Percentiles rank a stretch among this genome's conserved stretches.
phyloP scores from a whole-genome alignment of 2,329 filamentous ascomycete genomes.

The Fusarium sp. region DNA sequence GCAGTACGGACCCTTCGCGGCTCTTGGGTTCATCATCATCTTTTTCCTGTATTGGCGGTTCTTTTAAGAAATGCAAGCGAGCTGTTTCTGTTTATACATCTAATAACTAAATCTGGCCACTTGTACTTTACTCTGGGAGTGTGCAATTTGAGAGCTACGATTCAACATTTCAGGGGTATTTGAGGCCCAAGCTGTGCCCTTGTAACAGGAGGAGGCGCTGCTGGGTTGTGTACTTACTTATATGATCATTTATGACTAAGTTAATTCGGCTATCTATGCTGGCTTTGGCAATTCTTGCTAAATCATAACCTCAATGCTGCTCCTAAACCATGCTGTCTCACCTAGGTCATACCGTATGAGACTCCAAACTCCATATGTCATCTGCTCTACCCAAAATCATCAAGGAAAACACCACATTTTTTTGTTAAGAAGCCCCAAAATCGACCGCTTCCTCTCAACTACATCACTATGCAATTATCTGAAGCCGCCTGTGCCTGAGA shows the following conservation, averaged over 20 bases:
- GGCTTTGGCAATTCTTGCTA: constrained; percentile 30
- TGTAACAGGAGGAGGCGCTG: background rate
- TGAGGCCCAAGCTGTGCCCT: background rate
- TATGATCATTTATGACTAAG: constrained; percentile 31
- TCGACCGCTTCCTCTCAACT: constrained; percentile 32
- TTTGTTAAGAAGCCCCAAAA: background rate
- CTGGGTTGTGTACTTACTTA: constrained; percentile 41
- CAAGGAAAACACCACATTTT: constrained; percentile 2
- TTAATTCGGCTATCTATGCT: constrained; percentile 18
- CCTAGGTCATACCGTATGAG: background rate
- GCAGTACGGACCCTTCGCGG: constrained; percentile 94
- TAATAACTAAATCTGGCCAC: constrained; percentile 20
- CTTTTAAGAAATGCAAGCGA: constrained; percentile 66
- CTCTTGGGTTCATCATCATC: constrained; percentile 81
- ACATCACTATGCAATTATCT: constrained; percentile 60
- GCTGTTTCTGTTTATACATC: constrained; percentile 21
- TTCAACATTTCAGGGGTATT: background rate
- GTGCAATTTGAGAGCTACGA: background rate
- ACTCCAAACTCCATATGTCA: constrained; percentile 42
- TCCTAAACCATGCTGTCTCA: constrained; percentile 15
- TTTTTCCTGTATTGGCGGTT: constrained; percentile 94
- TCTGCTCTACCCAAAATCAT: constrained; percentile 24
- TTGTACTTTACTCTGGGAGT: background rate
- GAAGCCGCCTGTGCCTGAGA: constrained; percentile 48
- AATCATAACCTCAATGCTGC: constrained; percentile 21